These are phyloP conservation scores for Eucalyptus decipiens DNA, from an alignment of 345 rosid species.

Conservation along the genomic window DNA sequence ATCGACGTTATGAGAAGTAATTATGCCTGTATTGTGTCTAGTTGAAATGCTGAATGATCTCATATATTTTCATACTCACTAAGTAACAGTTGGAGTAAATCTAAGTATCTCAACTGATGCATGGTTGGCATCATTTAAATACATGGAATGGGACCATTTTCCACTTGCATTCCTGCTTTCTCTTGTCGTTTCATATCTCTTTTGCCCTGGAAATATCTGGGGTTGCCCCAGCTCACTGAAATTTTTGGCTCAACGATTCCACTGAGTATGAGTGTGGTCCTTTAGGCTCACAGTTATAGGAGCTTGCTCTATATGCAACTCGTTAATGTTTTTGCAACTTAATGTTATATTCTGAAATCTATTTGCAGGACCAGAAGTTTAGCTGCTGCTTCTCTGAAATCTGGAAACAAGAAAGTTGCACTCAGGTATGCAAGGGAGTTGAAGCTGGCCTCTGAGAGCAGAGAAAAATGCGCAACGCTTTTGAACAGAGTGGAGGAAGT, in stretches of 20 bases:
- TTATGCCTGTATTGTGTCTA: neutral
- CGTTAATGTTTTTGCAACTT: neutral
- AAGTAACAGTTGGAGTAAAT: neutral
- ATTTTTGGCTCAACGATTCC: neutral
- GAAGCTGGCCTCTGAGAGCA: slow-evolving; percentile 49
- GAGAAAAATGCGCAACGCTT: slow-evolving; percentile 64
- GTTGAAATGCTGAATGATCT: neutral
- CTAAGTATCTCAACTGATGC: neutral
- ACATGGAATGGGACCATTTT: neutral
- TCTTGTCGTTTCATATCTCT: neutral
- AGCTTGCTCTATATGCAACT: neutral
- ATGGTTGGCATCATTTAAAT: neutral
- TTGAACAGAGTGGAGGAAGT: slow-evolving; percentile 83
- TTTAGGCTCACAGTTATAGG: neutral
- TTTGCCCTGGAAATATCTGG: neutral
- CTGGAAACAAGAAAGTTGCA: slow-evolving; percentile 72
- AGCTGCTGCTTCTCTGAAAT: slow-evolving; percentile 49
- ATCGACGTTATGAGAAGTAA: slow-evolving; percentile 64
- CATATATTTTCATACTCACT: neutral
- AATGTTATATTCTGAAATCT: neutral
- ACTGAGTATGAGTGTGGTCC: neutral
- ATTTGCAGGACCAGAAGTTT: slow-evolving; percentile 52
- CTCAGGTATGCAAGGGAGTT: slow-evolving; percentile 62
- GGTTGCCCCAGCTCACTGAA: neutral
- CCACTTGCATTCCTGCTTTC: neutral